Evolutionary conservation across 2,329 filamentous ascomycete genomes (phyloP).

Genomic region (Colletotrichum sp.): DNA sequence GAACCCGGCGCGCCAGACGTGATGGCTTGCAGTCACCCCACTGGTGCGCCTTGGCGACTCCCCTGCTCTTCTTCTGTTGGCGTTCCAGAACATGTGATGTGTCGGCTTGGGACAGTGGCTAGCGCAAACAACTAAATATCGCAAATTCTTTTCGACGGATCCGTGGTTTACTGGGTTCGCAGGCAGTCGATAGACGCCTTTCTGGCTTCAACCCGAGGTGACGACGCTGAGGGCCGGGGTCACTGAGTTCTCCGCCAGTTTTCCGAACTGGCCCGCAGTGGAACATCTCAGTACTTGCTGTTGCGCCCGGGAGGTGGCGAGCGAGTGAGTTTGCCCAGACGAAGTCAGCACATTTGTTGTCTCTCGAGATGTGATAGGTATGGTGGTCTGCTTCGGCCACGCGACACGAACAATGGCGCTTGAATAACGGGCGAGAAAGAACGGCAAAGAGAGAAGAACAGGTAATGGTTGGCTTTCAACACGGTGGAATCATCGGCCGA

Average conservation of each 20-base stretch:
- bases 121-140: background rate
- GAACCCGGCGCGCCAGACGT: background rate
- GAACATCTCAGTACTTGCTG: background rate
- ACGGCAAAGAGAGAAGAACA: background rate
- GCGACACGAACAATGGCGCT: background rate
- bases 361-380: background rate
- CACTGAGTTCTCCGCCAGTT: slow-evolving; percentile 10
- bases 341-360: background rate
- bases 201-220: background rate
- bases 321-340: background rate
- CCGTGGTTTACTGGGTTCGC: background rate
- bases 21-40: slow-evolving; percentile 2
- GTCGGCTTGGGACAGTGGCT: background rate
- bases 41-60: background rate
- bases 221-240: background rate
- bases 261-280: slow-evolving; percentile 6
- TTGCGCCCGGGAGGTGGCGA: background rate
- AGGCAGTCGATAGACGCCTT: background rate
- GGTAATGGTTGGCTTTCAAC: background rate
- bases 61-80: background rate
- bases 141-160: background rate
- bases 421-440: background rate
- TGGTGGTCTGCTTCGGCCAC: background rate
- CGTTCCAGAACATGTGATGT: background rate
- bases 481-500: slow-evolving; percentile 1